Evolutionary conservation across 2,329 filamentous ascomycete genomes (phyloP).

Genomic region (Stachybotrys elegans): DNA sequence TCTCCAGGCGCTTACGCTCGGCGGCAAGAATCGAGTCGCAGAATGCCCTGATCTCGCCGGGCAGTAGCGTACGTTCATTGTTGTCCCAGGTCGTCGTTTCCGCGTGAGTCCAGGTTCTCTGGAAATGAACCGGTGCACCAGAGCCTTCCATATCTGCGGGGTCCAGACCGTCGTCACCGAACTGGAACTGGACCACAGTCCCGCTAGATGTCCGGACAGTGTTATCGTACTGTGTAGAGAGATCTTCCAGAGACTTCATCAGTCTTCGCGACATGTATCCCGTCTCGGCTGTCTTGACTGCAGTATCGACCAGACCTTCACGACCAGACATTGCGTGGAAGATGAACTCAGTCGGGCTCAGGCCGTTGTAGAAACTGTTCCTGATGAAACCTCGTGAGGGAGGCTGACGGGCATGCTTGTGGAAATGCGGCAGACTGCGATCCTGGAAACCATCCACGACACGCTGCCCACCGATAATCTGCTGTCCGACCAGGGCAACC

Average conservation of each 20-base stretch:
- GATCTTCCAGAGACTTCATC: conserved; percentile 96
- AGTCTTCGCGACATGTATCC: conserved; percentile 97
- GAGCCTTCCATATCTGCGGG: conserved; percentile 97
- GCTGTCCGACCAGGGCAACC: conserved; percentile 94
- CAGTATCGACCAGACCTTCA: conserved; percentile 97
- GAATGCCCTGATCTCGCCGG: conserved; percentile 65
- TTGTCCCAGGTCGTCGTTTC: conserved; percentile 77
- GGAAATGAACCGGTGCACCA: conserved; percentile 87
- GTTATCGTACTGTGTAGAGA: conserved; percentile 89
- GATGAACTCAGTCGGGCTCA: conserved; percentile 87
- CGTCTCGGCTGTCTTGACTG: conserved; percentile 97
- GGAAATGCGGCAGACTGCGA: conserved; percentile 88
- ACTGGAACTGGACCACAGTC: conserved; percentile 92
- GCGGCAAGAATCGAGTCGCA: conserved; percentile 63
- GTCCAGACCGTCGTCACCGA: conserved; percentile 91
- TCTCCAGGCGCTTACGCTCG: conserved; percentile 60
- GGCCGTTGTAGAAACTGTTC: conserved; percentile 94
- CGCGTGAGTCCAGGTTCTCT: conserved; percentile 80
- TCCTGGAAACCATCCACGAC: conserved; percentile 96
- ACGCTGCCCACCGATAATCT: conserved; percentile 92
- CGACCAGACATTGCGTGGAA: conserved; percentile 98
- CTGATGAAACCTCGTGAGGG: conserved; percentile 93
- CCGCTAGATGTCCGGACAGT: conserved; percentile 89
- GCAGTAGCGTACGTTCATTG: conserved; percentile 64
- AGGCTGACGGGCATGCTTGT: conserved; percentile 88